Evolutionary conservation across 495 filamentous ascomycete genomes (phyloP).

Genomic region (Thermochaetoides thermophila): DNA sequence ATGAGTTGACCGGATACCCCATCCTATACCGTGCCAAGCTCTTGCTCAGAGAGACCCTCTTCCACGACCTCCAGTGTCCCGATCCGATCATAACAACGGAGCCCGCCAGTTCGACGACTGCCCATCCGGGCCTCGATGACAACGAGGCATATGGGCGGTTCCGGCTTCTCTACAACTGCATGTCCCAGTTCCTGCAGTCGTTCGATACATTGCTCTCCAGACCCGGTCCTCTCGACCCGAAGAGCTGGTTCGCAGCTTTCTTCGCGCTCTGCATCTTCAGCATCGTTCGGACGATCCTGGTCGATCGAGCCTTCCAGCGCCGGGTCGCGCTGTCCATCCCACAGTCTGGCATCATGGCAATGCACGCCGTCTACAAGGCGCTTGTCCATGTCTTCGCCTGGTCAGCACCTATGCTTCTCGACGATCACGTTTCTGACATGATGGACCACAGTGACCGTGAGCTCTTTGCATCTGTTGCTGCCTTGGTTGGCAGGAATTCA

Average conservation of each 20-base stretch:
- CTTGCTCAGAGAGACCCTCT: conserved; percentile 33
- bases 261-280: conserved; percentile 36
- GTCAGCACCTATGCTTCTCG: conserved; percentile 29
- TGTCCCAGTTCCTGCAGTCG: conserved; percentile 32
- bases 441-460: too few relatives aligned
- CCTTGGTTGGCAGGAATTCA: conserved; percentile 24
- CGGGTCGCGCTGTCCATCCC: too few relatives aligned
- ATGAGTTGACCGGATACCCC: conserved; percentile 26
- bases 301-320: conserved; percentile 26
- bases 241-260: conserved; percentile 32
- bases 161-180: conserved; percentile 31
- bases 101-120: conserved; percentile 20
- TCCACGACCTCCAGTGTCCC: conserved; percentile 32
- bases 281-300: conserved; percentile 31
- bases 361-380: conserved; percentile 34
- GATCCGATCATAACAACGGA: conserved; percentile 32
- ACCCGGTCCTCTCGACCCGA: conserved; percentile 20
- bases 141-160: conserved; percentile 30
- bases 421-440: conserved; percentile 24
- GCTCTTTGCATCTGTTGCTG: conserved; percentile 18
- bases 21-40: conserved; percentile 34
- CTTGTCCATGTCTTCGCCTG: conserved; percentile 28
- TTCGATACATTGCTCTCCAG: conserved; percentile 28
- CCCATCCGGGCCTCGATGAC: conserved; percentile 25
- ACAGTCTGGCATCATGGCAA: conserved; percentile 19